Conservation (phyloP, 495 filamentous ascomycete species). For the Neurospora sp. region DNA sequence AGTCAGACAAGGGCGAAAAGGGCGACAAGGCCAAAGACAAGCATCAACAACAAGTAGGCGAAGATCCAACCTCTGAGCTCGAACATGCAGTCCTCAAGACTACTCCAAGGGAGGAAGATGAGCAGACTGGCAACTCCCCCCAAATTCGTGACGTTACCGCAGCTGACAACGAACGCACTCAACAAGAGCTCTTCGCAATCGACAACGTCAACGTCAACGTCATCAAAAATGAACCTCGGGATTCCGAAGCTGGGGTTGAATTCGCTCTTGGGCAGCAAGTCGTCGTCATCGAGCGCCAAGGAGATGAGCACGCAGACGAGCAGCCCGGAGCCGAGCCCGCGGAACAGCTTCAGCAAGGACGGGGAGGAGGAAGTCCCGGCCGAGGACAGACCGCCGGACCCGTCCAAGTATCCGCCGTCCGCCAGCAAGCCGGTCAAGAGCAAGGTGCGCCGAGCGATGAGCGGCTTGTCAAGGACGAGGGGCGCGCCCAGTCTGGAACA, state of each 20-base stretch:
- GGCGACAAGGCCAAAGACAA: neutral
- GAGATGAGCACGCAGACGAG: neutral
- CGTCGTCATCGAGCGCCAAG: neutral
- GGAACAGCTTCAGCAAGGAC: neutral
- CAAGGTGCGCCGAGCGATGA: neutral
- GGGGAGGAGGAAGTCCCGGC: neutral
- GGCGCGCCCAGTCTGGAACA: neutral
- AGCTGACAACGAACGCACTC: neutral
- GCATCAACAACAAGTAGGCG: slow-evolving; percentile 1
- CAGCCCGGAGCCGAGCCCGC: neutral
- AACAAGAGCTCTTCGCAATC: neutral
- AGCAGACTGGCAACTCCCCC: neutral
- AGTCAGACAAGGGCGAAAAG: neutral
- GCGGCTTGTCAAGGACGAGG: neutral
- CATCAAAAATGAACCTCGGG: neutral
- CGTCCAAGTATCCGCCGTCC: neutral
- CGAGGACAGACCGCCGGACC: neutral
- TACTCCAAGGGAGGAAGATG: neutral
- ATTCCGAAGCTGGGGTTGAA: neutral
- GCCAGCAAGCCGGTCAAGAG: neutral
- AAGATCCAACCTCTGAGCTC: slow-evolving; percentile 1
- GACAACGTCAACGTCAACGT: neutral
- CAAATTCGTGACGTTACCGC: slow-evolving; percentile 1
- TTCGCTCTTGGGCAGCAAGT: neutral
- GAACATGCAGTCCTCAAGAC: neutral